Conservation (phyloP, 768 basidiomycete genomes). For the Serendipita indica region DNA sequence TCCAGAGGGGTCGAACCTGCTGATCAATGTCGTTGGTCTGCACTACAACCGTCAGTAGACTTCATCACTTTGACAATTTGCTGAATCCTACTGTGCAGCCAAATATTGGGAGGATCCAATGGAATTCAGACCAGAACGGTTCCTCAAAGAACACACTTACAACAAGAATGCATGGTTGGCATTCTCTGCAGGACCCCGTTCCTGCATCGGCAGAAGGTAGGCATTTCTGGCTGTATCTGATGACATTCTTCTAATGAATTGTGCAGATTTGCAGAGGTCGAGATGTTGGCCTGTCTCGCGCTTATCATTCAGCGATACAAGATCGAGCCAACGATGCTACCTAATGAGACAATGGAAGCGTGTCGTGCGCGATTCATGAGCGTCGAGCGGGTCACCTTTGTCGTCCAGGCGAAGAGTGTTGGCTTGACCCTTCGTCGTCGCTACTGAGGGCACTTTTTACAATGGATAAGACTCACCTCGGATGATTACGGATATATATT, state of each 20-base stretch:
- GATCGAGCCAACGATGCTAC: too few species aligned
- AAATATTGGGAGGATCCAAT: constrained; percentile 42
- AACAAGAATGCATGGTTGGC: constrained; percentile 40
- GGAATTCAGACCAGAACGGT: constrained; percentile 32
- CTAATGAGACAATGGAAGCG: not conserved
- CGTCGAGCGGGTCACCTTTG: not conserved
- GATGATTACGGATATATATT: too few species aligned
- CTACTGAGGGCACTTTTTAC: not conserved
- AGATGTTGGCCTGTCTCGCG: not conserved
- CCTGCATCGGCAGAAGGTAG: not conserved
- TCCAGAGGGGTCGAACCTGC: not conserved
- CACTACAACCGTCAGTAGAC: constrained; percentile 13
- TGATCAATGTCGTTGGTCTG: constrained; percentile 3
- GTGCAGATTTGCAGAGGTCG: not conserved
- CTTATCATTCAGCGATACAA: not conserved
- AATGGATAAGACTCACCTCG: too few species aligned
- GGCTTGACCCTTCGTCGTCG: not conserved
- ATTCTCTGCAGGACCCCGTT: constrained; percentile 19
- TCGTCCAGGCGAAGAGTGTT: not conserved
- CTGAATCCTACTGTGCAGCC: constrained; percentile 22
- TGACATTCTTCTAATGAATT: not conserved
- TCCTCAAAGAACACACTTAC: constrained; percentile 41
- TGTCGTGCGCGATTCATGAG: not conserved
- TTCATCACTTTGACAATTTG: not conserved
- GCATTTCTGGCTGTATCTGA: not conserved